phyloP scores from a whole-genome alignment of 2,329 filamentous ascomycete species.

The Fusarium agapanthi region DNA sequence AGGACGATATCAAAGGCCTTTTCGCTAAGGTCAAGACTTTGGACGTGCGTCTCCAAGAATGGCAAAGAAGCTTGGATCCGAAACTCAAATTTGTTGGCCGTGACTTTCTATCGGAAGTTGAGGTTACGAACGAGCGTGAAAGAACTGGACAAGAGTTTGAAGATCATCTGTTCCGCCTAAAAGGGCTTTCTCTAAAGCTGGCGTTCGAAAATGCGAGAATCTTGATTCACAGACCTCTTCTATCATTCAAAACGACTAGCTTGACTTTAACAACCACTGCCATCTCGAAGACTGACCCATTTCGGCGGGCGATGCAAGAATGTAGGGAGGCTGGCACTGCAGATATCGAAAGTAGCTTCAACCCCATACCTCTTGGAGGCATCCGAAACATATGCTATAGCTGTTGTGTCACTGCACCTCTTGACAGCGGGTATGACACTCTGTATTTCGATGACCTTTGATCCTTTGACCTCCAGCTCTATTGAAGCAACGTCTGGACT shows the following conservation, averaged over 20 bases:
- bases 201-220: slow-evolving; percentile 48
- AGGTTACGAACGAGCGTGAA: no score
- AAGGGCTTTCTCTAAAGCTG: slow-evolving; percentile 45
- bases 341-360: background rate
- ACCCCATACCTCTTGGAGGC: background rate
- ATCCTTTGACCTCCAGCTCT: background rate
- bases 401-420: background rate
- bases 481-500: rapidly evolving
- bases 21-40: no score
- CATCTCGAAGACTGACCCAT: background rate
- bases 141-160: background rate
- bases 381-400: background rate
- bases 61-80: background rate
- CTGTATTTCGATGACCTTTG: background rate
- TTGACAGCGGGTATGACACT: background rate
- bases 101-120: no score
- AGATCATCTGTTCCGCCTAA: slow-evolving; percentile 41
- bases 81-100: slow-evolving; percentile 10
- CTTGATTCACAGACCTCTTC: slow-evolving; percentile 37
- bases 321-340: background rate
- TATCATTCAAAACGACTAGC: background rate
- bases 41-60: slow-evolving; percentile 5
- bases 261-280: rapidly evolving
- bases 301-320: background rate
- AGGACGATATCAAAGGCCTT: no score